Base-by-base conservation (phyloP, 148 eudicot species). In the Linanthus parryae region DNA sequence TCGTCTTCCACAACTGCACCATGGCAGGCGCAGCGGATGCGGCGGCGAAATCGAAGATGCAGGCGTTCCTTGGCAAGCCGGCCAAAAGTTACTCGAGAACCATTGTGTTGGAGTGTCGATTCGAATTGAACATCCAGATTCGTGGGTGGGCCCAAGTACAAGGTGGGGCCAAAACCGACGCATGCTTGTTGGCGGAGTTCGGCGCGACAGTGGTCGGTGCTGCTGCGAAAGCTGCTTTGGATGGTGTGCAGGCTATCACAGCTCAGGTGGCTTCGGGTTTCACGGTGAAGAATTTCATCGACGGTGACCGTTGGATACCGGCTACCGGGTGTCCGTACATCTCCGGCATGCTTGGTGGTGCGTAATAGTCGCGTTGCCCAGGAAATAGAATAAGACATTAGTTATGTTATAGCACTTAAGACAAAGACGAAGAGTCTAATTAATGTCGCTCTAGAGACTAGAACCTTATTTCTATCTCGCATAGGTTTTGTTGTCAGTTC, bases 111-210 rank as follows among this genome's bases (percentile, higher is more conserved):
- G 59, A 70, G n/a, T 64, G 76, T 1, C 55, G 29, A 0, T 33
- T 84, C 0, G 78, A 73, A 28, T 27, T 24, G 0, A 26, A 64
- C 3, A 81, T 81, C 5, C 69, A 20, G 1, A 70, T 82, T 0
- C 65, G 66, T 29, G 94, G 94, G 38, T 84, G 87, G 88, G 39
- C 55, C 9, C 70, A 72, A 0, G 78, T 77, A 74, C 22, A 35
- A 14, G 79, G 71, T 3, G 48, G 17, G 3, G 46, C 47, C 3
- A 69, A 53, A 2, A 41, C 48, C 2, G 64, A 71, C 42, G 78
- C 82, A 0, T 50, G 69, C 6, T 77, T 42, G 30, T 80, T 68
- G 14, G 72, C 66, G 0, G 95, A 86, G 74, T 69, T 25, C 35
- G 40, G 61, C 17, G 82, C 80, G 39, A 66, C 57, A 28, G 95